These are phyloP conservation scores for Mycena chlorophos DNA, from an alignment of 768 basidiomycete genomes.

Conservation along the genomic window DNA sequence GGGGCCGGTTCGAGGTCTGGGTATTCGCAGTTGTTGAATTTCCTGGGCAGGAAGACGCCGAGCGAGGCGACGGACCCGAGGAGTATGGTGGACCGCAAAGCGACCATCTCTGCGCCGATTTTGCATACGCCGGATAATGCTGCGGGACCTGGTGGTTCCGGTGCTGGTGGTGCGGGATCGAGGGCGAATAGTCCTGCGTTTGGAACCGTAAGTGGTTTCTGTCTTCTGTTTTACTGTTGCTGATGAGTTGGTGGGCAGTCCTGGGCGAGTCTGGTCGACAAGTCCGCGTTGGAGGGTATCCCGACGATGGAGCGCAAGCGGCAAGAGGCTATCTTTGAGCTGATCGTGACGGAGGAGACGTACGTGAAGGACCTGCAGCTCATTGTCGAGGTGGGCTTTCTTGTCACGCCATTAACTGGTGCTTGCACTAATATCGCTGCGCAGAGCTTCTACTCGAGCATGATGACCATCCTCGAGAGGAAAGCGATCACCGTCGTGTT, in stretches of 20 bases:
- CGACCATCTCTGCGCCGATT: conserved; percentile 73
- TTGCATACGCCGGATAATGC: conserved; percentile 35
- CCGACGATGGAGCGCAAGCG: conserved; percentile 76
- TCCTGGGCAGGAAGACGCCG: conserved; percentile 67
- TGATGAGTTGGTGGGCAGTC: conserved; percentile 47
- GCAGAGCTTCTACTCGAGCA: conserved; percentile 82
- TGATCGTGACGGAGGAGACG: conserved; percentile 85
- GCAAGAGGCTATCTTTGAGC: conserved; percentile 95
- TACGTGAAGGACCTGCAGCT: conserved; percentile 93
- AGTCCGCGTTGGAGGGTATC: conserved; percentile 77
- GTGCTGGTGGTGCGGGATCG: conserved; percentile 30
- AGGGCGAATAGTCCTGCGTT: conserved; percentile 62
- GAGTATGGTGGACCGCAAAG: conserved; percentile 31
- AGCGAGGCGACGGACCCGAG: too few relatives aligned
- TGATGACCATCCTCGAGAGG: conserved; percentile 69
- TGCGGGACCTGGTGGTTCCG: too few relatives aligned
- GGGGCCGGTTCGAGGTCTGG: conserved; percentile 33
- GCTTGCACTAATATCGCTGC: neutral
- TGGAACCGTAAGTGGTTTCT: conserved; percentile 52
- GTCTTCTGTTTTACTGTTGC: conserved; percentile 2
- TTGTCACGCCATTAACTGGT: conserved; percentile 18
- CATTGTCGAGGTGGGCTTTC: conserved; percentile 85
- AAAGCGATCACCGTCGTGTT: conserved; percentile 85
- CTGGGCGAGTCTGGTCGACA: conserved; percentile 92
- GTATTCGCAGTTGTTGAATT: conserved; percentile 56